Base-by-base conservation (phyloP, 2,329 filamentous ascomycete species). In the Trichoderma sp. region DNA sequence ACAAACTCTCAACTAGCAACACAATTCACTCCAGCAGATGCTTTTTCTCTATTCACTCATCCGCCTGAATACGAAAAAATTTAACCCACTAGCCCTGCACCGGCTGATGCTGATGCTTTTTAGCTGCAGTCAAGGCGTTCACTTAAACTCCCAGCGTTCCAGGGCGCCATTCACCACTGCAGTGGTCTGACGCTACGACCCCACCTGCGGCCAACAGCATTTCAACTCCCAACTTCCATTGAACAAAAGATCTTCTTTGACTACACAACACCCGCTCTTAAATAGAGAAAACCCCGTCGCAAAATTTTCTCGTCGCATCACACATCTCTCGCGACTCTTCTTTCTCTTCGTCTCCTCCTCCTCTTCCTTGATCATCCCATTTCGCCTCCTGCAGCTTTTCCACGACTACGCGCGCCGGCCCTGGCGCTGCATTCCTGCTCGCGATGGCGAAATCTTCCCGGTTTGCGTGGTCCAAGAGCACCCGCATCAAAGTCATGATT, bases 391-490 rank as follows among this genome's bases (percentile, higher is more conserved):
- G 24, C 6, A 60, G 33, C 50, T n/a, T 65, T 31, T 18, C 66
- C 71, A 14, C 59, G 35, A 71, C 53, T 11, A 62, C 59, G 59
- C 65, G 69, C 75, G 74, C 75, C 67, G 12, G 78, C 35, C 7
- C 16, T 12, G 66, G 74, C 63, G 67, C 74, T 35, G 27, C 60
- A 67, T 65, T 31, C 50, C 62, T 63, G 18, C 33, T 67, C 79
- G 69, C 76, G 78, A 83, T 83, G 82, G 79, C 78, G 14, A 79
- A 76, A 73, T 81, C 78, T 74, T 82, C 75, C 78, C 84, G 83
- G 76, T 97, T 97, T 95, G 93, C 90, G 78, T 93, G 96, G 89
- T 97, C 95, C 82, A 99, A 99, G 85, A 94, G 93, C 79, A 94
- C 93, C 80, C 92, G 96, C 84, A 98, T 99, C 83, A 90, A 94